Base-by-base conservation (phyloP, 805 yeast species). In the Yarrowia porcina region DNA sequence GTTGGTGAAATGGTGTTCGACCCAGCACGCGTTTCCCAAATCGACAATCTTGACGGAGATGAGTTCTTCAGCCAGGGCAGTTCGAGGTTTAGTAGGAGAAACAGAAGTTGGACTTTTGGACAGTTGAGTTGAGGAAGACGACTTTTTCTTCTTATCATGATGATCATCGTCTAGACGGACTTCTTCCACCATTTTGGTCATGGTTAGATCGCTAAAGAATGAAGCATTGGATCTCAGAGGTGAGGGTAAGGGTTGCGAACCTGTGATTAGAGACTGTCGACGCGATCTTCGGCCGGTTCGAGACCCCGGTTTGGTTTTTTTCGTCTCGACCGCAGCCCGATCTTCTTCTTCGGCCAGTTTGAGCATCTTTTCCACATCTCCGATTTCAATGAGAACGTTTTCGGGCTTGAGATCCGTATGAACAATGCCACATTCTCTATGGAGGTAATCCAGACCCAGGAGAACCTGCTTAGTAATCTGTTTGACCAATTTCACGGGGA, bases 171-270 rank as follows among this genome's bases (percentile, higher is more conserved):
- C 60, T 2, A 27, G 23, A 1, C 36, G 32, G n/a, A 54, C 62
- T 33, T 30, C 38, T 20, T 59, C 54, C 25, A 59, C 63, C 52
- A 45, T 35, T n/a, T 42, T 42, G 44, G 63, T 59, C 64, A 61
- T 61, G 33, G 66, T 20, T 15, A 64, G 20, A n/a, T 63, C 66
- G 38, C 64, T 47, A 42, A 67, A 67, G 17, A 50, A 66, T 11
- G 64, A 45, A 47, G 49, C 64, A 20, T 66, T 64, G 1, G 93
- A 82, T 61, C 92, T 78, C 54, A 90, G 77, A 1, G 97, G 97
- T 0, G 96, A 88, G 4, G 97, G 97, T 64, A 91, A 77, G 2
- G 97, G 97, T 73, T 91, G 96, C 0, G 97, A 90, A 0, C 96
- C 97, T 0, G 96, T 89, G 54, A 91, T 87, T 23, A 91, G 75